Evolutionary conservation across 2,329 filamentous ascomycete genomes (phyloP).

Genomic region (Penicillium sp.): DNA sequence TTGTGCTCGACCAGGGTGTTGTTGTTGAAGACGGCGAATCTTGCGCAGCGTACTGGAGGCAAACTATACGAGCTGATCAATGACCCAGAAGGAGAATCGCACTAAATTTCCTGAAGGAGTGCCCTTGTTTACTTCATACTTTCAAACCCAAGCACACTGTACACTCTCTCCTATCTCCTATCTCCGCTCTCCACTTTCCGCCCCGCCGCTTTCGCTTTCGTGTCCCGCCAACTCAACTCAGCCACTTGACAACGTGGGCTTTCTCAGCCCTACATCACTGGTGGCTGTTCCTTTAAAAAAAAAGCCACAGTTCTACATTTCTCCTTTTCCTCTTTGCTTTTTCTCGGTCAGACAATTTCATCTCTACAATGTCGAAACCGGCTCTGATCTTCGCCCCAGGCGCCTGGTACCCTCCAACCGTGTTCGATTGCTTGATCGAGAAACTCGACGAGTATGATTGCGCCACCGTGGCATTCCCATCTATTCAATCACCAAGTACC

Average conservation of each 20-base stretch:
- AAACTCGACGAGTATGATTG: conserved; percentile 26
- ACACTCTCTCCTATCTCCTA: not conserved
- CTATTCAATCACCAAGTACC: conserved; percentile 28
- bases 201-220: not conserved
- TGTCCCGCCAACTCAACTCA: not conserved
- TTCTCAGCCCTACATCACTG: not conserved
- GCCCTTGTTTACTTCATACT: too few species aligned
- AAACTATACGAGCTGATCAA: conserved; percentile 51
- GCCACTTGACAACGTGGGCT: conserved; percentile 9
- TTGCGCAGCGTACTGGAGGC: conserved; percentile 53
- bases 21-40: conserved; percentile 71
- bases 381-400: conserved; percentile 36
- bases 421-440: conserved; percentile 32
- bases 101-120: too few species aligned
- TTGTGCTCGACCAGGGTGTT: conserved; percentile 71
- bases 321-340: not conserved
- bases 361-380: conserved; percentile 26
- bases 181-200: not conserved
- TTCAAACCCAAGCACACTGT: too few species aligned
- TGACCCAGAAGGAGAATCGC: not conserved
- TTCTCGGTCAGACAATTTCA: not conserved
- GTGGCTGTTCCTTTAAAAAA: not conserved
- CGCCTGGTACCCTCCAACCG: conserved; percentile 37
- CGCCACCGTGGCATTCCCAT: conserved; percentile 33
- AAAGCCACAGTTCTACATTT: not conserved